Evolutionary conservation across 805 yeast genomes (phyloP), one percentile per base, ranked within the genome.

Genomic region (Kregervanrija fluxuum): DNA sequence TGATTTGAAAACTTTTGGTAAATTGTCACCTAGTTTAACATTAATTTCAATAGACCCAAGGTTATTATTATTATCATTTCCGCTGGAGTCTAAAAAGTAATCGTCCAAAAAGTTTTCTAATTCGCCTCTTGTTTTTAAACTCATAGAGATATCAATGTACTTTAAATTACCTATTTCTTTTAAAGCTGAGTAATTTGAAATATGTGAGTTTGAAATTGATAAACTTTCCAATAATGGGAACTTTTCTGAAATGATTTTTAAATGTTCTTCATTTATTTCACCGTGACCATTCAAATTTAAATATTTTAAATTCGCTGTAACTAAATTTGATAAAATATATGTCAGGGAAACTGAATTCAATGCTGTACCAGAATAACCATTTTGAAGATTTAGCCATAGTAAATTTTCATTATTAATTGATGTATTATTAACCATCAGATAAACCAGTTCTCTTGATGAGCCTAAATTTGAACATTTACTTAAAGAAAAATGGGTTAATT

Each of bases 401-500:
- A 77, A 61, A 14, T 69, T 61, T 8, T 68, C 69, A 9, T 43
- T 40, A 16, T 57, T 52, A 4, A 74, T 71, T 1, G 91, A 73
- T 0, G 93, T 89, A 64, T 88, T 95, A 49, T 75, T 73, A 3
- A 80, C 72, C 48, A 87, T 69, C 52, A 87, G 83, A 51, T 77
- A 77, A 50, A 85, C 73, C 43, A 87, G 65, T 34, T 83, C 90
- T 51, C 82, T 74, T 3, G 91, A 82, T 16, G 88, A 77, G 14
- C 65, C 65, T 41, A 88, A 68, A 53, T 80, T 77, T 37, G 82
- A 76, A 57, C 86, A 80, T 51, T 75, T 70, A 3, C 82, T 74
- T 30, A 82, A 56, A 1, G 95, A 84, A 41, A 89, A 65, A 64
- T 86, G 96, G 0, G 95, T 81, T 35, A 89, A 65, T 52, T 73